Base-by-base conservation (phyloP, 2,329 filamentous ascomycete species). In the Akanthomyces dipterigenus region DNA sequence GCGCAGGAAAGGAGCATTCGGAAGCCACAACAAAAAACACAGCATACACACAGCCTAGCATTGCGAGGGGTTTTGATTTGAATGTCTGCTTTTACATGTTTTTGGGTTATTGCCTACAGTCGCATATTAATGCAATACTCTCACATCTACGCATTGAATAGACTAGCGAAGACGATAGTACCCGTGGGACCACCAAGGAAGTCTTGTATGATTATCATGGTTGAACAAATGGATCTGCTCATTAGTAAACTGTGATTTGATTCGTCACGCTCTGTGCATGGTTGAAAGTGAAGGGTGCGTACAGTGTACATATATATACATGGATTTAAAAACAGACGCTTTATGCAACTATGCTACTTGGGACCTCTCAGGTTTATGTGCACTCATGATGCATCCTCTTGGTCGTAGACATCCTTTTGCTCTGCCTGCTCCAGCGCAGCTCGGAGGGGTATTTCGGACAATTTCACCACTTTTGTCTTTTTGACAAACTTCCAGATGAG, bases 401-500 rank as follows among this genome's bases (percentile, higher is more conserved):
- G 18, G 16, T 49, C 40, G 5, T 55, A 4, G 3, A 55, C 24
- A 20, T 63, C 46, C 40, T 64, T 63, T 45, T 67, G 63, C 20
- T 78, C 76, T 12, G 74, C 75, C 65, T 82, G 79, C 20, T 78
- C 74, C 3, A 87, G 76, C 0, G 82, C 83, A 9, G 80, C 78
- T 1, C 72, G 69, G 0, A 87, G 70, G 0, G 83, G 81, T 42
- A 87, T 80, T 5, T 78, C 75, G 12, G 76, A 71, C 5, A 87
- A 70, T 0, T 78, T 70, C 8, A 83, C 73, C 11, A 84, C 68
- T 60, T 81, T 82, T 0, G 87, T 88, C 65, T 83, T 81, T 69
- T 88, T 88, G 68, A 82, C 74, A 40, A 86, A 71, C 71, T 91
- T 90, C 83, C 87, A 90, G 50, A 83, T 78, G 14, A 80, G 64